phyloP scores from a whole-genome alignment of 768 basidiomycete genomes.

The Mycena rosella region DNA sequence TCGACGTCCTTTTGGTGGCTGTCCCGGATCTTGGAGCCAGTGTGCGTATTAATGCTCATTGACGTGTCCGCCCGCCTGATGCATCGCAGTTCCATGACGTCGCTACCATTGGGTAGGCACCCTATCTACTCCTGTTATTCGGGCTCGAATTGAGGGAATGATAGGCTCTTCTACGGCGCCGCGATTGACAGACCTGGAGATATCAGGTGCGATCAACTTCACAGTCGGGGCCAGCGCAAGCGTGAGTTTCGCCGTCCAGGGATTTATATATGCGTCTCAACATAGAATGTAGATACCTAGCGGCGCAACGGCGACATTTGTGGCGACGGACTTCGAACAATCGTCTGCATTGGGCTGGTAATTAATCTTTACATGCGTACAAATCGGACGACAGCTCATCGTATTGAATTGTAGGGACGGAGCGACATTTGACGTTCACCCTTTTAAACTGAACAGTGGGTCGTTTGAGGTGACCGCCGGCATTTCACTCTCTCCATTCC shows the following conservation, averaged over 20 bases:
- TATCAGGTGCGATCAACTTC: constrained; percentile 16
- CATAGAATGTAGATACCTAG: constrained; percentile 19
- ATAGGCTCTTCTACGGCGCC: constrained; percentile 26
- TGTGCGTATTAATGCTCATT: background rate
- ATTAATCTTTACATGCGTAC: background rate
- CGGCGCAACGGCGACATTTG: constrained; percentile 20
- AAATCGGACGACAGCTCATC: too few species aligned
- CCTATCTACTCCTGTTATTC: too few species aligned
- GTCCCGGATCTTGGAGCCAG: constrained; percentile 9
- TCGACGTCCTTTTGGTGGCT: constrained; percentile 16
- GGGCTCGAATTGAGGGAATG: too few species aligned
- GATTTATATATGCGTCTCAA: too few species aligned
- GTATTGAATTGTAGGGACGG: constrained; percentile 6
- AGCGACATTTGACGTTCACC: constrained; percentile 23
- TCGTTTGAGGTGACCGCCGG: constrained; percentile 9
- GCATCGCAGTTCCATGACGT: constrained; percentile 12
- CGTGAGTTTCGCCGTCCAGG: background rate
- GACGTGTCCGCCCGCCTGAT: too few species aligned
- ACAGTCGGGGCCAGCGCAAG: constrained; percentile 27
- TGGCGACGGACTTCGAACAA: background rate
- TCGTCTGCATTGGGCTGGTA: constrained; percentile 27
- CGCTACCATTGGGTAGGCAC: too few species aligned
- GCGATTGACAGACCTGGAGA: constrained; percentile 6
- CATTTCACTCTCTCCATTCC: constrained; percentile 26
- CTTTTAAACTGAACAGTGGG: constrained; percentile 27